These are phyloP conservation scores for Mycogone perniciosa DNA, from an alignment of 2,329 filamentous ascomycete genomes.

Conservation along the genomic window DNA sequence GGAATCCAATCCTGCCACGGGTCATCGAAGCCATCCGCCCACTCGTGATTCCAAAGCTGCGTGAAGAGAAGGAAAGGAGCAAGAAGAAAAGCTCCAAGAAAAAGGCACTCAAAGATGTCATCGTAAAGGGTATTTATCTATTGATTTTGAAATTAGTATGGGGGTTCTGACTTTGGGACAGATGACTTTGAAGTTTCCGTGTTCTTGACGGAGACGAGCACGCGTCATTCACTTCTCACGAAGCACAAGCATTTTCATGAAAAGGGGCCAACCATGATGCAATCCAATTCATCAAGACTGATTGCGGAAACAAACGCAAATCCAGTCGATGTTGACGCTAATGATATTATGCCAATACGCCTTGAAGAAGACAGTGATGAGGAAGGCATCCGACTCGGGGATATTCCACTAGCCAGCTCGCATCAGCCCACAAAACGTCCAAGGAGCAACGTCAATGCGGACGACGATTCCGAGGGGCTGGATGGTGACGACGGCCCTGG, in stretches of 20 bases:
- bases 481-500: constrained; percentile 29
- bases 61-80: constrained; percentile 66
- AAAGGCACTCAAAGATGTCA: constrained; percentile 80
- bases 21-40: constrained; percentile 82
- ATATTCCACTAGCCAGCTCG: constrained; percentile 27
- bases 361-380: constrained; percentile 46
- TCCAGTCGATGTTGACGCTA: constrained; percentile 47
- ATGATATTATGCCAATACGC: constrained; percentile 28
- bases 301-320: constrained; percentile 49
- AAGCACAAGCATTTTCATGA: constrained; percentile 75
- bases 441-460: constrained; percentile 17
- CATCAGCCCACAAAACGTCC: constrained; percentile 24
- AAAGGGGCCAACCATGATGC: constrained; percentile 44
- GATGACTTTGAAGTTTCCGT: constrained; percentile 96
- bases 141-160: neutral
- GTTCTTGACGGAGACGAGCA: constrained; percentile 81
- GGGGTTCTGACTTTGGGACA: constrained; percentile 30
- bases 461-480: constrained; percentile 17
- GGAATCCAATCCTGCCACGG: constrained; percentile 68
- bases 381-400: constrained; percentile 24
- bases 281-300: constrained; percentile 57
- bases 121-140: constrained; percentile 58
- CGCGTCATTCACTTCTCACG: constrained; percentile 76
- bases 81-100: constrained; percentile 64
- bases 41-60: constrained; percentile 80